Evolutionary conservation across 305 asterid species (phyloP), one percentile per base, ranked within the genome.

Genomic region (Plantago lanceolata): DNA sequence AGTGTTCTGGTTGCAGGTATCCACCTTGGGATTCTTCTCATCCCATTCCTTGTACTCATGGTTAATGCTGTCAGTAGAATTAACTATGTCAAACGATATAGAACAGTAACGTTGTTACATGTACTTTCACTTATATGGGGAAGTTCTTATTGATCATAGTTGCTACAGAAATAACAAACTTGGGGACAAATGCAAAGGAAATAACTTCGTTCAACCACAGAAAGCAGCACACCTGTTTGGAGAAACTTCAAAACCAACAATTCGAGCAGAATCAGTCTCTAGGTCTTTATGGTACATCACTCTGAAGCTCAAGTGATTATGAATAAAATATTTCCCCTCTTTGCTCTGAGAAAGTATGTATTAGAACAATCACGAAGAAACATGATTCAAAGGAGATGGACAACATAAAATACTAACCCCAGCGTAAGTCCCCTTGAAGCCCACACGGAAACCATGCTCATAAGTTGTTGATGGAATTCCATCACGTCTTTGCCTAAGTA

Each of bases 391-490:
- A 54, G 71, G 74, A 71, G 4, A 64, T 44, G 53, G 48, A 66
- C 59, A 63, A 28, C 8, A 72, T 50, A 33, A 15, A 50, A 57
- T 59, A 70, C 92, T 67, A 63, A 91, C 98, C 94, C 95, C 94
- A 61, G 92, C 92, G 70, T 86, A 86, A 59, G 78, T 84, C 58
- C 96, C 98, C 78, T 83, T 89, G 82, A 86, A 89, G 26, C 98
- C 98, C 73, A 91, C 92, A 67, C 94, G 98, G 71, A 86, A 91
- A 26, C 98, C 98, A 28, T 86, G 95, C 78, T 89, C 96, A 57
- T 91, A 89, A 18, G 94, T 81, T 69, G 82, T 80, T 53, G 94
- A 80, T 43, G 73, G 68, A 63, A 72, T 82, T 73, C 91, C 93
- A 74, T 89, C 98, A 61, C 85, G 81, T 73, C 92, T 81, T 83